Evolutionary conservation across 805 yeast species (phyloP).

Genomic region (Yarrowia porcina): DNA sequence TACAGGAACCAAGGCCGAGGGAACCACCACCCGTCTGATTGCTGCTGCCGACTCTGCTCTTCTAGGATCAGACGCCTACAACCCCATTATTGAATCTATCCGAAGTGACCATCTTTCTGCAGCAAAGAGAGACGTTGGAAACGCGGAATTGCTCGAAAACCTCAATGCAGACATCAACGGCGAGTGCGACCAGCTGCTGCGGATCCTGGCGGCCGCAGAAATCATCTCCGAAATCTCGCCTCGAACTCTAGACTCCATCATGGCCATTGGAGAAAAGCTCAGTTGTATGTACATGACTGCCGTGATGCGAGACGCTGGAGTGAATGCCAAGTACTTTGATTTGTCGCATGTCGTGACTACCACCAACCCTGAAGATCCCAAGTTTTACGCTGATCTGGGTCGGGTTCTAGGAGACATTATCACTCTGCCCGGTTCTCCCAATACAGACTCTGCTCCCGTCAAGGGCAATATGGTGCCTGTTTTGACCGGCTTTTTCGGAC

Average conservation of each 20-base stretch:
- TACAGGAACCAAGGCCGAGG: slow-evolving; percentile 85
- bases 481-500: slow-evolving; percentile 92
- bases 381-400: slow-evolving; percentile 55
- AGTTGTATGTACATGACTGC: slow-evolving; percentile 87
- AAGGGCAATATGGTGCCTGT: slow-evolving; percentile 64
- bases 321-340: slow-evolving; percentile 74
- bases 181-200: slow-evolving; percentile 67
- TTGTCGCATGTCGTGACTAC: slow-evolving; percentile 67
- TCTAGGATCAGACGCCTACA: slow-evolving; percentile 41
- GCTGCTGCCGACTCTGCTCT: slow-evolving; percentile 67
- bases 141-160: slow-evolving; percentile 47
- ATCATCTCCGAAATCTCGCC: slow-evolving; percentile 88
- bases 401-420: slow-evolving; percentile 49
- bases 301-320: slow-evolving; percentile 77
- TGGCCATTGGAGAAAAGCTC: slow-evolving; percentile 92
- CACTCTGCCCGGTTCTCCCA: slow-evolving; percentile 33
- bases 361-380: slow-evolving; percentile 50
- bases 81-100: slow-evolving; percentile 58
- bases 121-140: slow-evolving; percentile 54
- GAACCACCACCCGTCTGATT: slow-evolving; percentile 86
- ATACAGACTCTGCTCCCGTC: background rate
- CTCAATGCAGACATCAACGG: slow-evolving; percentile 57
- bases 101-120: slow-evolving; percentile 75
- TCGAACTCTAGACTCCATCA: slow-evolving; percentile 81
- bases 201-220: slow-evolving; percentile 79